A percentile compares a stretch with the other conserved stretches of the same genome.
Evolutionary conservation across 2,329 filamentous ascomycete species (phyloP).

Genomic region (Epichloe typhina): DNA sequence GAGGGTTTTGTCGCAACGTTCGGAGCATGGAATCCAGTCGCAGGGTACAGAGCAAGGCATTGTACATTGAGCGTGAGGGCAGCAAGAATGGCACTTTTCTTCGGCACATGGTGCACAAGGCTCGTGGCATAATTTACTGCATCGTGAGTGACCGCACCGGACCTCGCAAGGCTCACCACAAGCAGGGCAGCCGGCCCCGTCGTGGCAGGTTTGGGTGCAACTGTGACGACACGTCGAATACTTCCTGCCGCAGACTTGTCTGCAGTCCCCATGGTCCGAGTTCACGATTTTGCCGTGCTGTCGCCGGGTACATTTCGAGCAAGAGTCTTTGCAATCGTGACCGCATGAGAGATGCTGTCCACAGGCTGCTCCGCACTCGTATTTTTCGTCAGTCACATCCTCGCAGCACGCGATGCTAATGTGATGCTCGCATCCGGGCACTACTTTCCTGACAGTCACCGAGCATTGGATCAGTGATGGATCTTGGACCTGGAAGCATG

Average conservation of each 20-base stretch:
- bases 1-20: slow-evolving; percentile 40
- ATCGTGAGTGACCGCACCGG: slow-evolving; percentile 42
- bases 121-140: slow-evolving; percentile 41
- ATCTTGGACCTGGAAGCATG: slow-evolving; percentile 31
- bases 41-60: slow-evolving; percentile 56
- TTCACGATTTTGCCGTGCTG: slow-evolving; percentile 15
- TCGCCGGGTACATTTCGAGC: slow-evolving; percentile 32
- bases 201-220: slow-evolving; percentile 41
- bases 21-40: slow-evolving; percentile 50
- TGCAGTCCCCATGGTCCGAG: slow-evolving; percentile 34
- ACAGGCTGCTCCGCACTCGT: slow-evolving; percentile 37
- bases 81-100: slow-evolving; percentile 37
- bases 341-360: slow-evolving; percentile 37
- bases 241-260: slow-evolving; percentile 31
- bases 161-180: slow-evolving; percentile 40
- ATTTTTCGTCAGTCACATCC: slow-evolving; percentile 28
- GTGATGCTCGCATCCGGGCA: slow-evolving; percentile 43
- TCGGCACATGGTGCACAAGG: slow-evolving; percentile 50
- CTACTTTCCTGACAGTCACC: slow-evolving; percentile 27
- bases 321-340: slow-evolving; percentile 39
- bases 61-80: slow-evolving; percentile 36
- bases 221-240: slow-evolving; percentile 43
- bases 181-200: slow-evolving; percentile 27
- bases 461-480: slow-evolving; percentile 34
- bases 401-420: slow-evolving; percentile 34